Percentiles rank a stretch among this genome's conserved stretches.
These are phyloP conservation scores for Penicillium decumbens DNA, from an alignment of 2,329 filamentous ascomycete genomes.

Conservation along the genomic window DNA sequence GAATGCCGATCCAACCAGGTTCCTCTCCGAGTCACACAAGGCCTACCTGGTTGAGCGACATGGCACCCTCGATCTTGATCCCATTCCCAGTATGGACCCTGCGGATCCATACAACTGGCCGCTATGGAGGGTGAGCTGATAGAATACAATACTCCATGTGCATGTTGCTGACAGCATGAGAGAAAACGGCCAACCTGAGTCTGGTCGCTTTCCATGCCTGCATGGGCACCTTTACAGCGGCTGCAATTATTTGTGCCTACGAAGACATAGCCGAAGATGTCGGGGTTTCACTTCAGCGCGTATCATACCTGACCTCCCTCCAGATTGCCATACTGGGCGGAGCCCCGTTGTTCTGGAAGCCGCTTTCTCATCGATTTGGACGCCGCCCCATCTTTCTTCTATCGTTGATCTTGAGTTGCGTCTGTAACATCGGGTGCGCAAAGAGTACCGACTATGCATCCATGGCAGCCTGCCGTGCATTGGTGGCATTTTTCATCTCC, in stretches of 20 bases:
- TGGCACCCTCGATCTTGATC: slow-evolving; percentile 52
- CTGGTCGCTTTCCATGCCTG: slow-evolving; percentile 56
- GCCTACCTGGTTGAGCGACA: slow-evolving; percentile 51
- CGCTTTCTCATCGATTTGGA: slow-evolving; percentile 52
- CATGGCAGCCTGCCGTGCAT: slow-evolving; percentile 49
- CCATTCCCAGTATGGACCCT: slow-evolving; percentile 47
- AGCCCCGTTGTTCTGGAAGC: slow-evolving; percentile 55
- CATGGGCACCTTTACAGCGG: slow-evolving; percentile 55
- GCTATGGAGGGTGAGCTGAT: slow-evolving; percentile 42
- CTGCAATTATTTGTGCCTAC: slow-evolving; percentile 53
- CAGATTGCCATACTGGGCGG: slow-evolving; percentile 53
- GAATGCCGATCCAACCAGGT: slow-evolving; percentile 4
- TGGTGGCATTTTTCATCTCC: slow-evolving; percentile 52
- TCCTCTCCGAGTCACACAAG: slow-evolving; percentile 24
- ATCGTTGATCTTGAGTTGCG: slow-evolving; percentile 45
- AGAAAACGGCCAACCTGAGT: slow-evolving; percentile 51
- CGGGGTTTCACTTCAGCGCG: slow-evolving; percentile 45
- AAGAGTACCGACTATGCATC: slow-evolving; percentile 47
- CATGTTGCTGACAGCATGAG: slow-evolving; percentile 1
- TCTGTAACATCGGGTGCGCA: slow-evolving; percentile 54
- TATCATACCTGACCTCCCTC: slow-evolving; percentile 54
- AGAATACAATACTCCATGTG: background rate
- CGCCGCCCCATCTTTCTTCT: slow-evolving; percentile 53
- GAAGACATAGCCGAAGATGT: slow-evolving; percentile 51
- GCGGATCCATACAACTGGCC: slow-evolving; percentile 56